Evolutionary conservation across 2,329 filamentous ascomycete genomes (phyloP).

Genomic region (Fusarium sp.): DNA sequence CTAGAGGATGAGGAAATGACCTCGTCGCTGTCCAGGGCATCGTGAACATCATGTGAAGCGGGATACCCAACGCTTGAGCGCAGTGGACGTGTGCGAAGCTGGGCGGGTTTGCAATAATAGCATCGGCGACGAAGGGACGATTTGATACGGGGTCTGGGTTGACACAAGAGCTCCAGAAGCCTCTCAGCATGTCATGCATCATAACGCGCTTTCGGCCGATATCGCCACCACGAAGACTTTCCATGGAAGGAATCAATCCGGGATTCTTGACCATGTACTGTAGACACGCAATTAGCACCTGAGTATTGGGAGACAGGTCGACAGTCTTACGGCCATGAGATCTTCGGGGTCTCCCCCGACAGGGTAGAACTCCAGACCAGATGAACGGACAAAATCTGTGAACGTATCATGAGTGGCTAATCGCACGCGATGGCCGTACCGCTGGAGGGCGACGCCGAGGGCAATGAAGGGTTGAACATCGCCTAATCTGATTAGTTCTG

Average conservation of each 20-base stretch:
- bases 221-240: not conserved
- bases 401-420: constrained; percentile 23
- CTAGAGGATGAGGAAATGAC: constrained; percentile 77
- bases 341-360: constrained; percentile 26
- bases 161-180: not conserved
- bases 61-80: constrained; percentile 79
- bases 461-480: constrained; percentile 30
- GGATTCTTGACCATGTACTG: constrained; percentile 7
- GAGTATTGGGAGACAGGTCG: fast-evolving
- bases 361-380: constrained; percentile 8
- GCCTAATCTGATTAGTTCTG: not conserved
- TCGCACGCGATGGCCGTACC: constrained; percentile 21
- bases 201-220: not conserved
- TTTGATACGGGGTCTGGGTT: not conserved
- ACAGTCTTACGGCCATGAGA: constrained; percentile 4
- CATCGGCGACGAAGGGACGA: constrained; percentile 72
- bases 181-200: not conserved
- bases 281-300: not conserved
- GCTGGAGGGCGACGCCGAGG: constrained; percentile 4
- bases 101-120: constrained; percentile 85
- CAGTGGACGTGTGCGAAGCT: constrained; percentile 82
- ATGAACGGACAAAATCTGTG: not conserved
- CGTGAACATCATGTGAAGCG: constrained; percentile 88
- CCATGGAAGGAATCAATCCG: not conserved
- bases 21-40: constrained; percentile 81